A percentile compares a stretch with the other conserved stretches of the same genome.
These are phyloP conservation scores for Penicillium verhagenii DNA, from an alignment of 495 filamentous ascomycete genomes.

Conservation along the genomic window DNA sequence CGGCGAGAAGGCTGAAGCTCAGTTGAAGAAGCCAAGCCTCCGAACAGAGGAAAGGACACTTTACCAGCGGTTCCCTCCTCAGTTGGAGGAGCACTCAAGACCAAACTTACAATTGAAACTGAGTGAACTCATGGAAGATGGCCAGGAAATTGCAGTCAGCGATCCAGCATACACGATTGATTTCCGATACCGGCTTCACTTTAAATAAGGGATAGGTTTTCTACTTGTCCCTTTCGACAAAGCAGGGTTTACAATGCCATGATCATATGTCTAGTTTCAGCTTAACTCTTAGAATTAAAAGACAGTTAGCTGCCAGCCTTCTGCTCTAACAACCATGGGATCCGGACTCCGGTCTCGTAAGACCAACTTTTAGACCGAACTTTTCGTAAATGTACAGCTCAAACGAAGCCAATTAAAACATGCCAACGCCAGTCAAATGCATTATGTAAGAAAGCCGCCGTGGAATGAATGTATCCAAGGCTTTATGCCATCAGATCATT, in stretches of 20 bases:
- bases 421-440: conserved; percentile 50
- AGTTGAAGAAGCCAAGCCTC: conserved; percentile 87
- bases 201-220: conserved; percentile 21
- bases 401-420: conserved; percentile 30
- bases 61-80: conserved; percentile 82
- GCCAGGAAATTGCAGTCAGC: conserved; percentile 76
- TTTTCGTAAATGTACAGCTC: conserved; percentile 45
- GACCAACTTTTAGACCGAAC: conserved; percentile 37
- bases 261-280: conserved; percentile 22
- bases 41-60: conserved; percentile 78
- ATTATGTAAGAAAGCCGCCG: conserved; percentile 30
- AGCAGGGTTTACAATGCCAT: conserved; percentile 2
- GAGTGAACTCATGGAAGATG: conserved; percentile 58
- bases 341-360: conserved; percentile 39
- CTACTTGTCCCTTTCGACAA: not conserved
- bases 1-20: conserved; percentile 77
- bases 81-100: conserved; percentile 76
- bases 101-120: conserved; percentile 79
- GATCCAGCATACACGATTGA: conserved; percentile 74
- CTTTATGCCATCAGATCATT: conserved; percentile 51
- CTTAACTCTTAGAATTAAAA: conserved; percentile 26
- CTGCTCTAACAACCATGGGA: conserved; percentile 28
- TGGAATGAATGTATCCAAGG: conserved; percentile 3
- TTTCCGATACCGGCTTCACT: conserved; percentile 68
- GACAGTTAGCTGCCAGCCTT: conserved; percentile 23